A percentile compares a stretch with the other conserved stretches of the same genome.
Conservation (phyloP, 495 filamentous ascomycete genomes). For the Usnea hakonensis region DNA sequence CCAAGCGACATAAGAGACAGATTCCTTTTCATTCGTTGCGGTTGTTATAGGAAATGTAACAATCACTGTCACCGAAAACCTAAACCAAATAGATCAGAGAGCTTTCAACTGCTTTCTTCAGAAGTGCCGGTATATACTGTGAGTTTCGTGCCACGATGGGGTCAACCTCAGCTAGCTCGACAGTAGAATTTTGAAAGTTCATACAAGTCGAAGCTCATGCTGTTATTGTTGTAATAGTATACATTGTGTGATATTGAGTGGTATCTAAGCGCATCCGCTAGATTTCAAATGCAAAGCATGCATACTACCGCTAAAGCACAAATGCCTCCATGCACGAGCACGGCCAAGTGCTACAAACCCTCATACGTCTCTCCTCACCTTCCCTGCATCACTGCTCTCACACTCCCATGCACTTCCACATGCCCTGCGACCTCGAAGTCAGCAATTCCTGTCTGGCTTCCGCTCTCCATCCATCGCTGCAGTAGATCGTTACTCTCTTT, state of each 20-base stretch:
- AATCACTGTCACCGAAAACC: no score
- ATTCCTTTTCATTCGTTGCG: no score
- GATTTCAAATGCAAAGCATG: not conserved
- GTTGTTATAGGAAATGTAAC: no score
- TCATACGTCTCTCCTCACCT: not conserved
- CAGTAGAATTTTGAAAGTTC: no score
- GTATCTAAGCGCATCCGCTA: slow-evolving; percentile 1
- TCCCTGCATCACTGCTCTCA: slow-evolving; percentile 39
- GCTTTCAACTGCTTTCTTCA: no score
- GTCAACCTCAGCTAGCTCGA: no score
- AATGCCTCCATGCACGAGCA: not conserved
- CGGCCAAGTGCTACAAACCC: not conserved
- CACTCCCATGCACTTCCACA: slow-evolving; percentile 36
- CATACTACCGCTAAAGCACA: not conserved
- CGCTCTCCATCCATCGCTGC: slow-evolving; percentile 53
- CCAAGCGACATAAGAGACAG: no score
- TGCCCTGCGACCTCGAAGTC: slow-evolving; percentile 40
- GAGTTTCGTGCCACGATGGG: no score
- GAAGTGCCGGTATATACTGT: no score
- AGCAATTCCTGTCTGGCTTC: slow-evolving; percentile 41
- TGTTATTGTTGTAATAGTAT: not conserved
- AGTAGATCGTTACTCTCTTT: slow-evolving; percentile 88
- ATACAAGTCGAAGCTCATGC: no score
- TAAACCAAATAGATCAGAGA: no score
- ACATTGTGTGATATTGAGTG: not conserved